Percentiles rank a stretch among this genome's conserved stretches.
Conservation (phyloP, 1,284 basidiomycete genomes). For the Volvariella surrecta region DNA sequence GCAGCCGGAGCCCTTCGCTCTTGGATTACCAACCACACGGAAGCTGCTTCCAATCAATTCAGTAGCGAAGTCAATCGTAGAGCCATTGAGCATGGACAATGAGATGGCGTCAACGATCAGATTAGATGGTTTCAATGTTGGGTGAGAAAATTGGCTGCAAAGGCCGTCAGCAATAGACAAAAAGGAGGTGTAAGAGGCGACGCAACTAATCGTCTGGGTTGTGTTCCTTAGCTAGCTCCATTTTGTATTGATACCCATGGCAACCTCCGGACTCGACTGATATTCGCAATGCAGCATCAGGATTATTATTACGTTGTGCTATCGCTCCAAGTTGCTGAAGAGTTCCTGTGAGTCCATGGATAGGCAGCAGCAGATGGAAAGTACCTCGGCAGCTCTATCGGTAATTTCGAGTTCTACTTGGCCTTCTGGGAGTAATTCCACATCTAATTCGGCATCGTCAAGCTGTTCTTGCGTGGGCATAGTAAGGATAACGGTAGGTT, state of each 20-base stretch:
- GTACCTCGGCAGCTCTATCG: constrained; percentile 67
- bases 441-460: constrained; percentile 46
- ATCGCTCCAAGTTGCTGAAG: constrained; percentile 61
- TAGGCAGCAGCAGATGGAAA: background rate
- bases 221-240: constrained; percentile 59
- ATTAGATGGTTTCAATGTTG: constrained; percentile 59
- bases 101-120: constrained; percentile 79
- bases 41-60: constrained; percentile 90
- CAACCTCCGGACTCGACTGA: constrained; percentile 86
- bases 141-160: constrained; percentile 56
- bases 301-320: constrained; percentile 46
- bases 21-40: constrained; percentile 72
- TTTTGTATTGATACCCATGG: constrained; percentile 90
- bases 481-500: constrained; percentile 32
- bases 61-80: constrained; percentile 82
- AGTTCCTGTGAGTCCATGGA: background rate
- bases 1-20: constrained; percentile 78
- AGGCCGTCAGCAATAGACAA: constrained; percentile 1
- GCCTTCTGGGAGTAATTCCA: constrained; percentile 33
- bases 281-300: constrained; percentile 61
- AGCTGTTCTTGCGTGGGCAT: constrained; percentile 41
- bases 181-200: constrained; percentile 3
- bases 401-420: constrained; percentile 48
- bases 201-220: constrained; percentile 76
- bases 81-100: constrained; percentile 70